Percentiles rank a stretch among this genome's conserved stretches.
Conservation (phyloP, 2,329 filamentous ascomycete genomes). For the Scytalidium sp. region DNA sequence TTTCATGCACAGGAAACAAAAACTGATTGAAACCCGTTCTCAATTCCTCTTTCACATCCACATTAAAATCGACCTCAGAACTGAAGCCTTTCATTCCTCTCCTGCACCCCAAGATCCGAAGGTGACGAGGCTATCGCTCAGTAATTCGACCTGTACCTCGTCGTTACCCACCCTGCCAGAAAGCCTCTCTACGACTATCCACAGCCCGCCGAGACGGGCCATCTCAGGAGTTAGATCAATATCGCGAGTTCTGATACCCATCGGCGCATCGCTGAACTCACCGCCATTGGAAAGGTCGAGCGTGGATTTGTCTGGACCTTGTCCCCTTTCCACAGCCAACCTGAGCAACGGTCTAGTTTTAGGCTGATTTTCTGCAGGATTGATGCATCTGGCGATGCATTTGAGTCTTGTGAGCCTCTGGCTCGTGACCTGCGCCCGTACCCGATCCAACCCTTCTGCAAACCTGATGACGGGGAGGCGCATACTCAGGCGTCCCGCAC, state of each 20-base stretch:
- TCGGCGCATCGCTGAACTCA: constrained; percentile 66
- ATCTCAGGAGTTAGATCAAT: constrained; percentile 70
- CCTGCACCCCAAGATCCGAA: constrained; percentile 30
- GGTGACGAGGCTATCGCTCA: constrained; percentile 31
- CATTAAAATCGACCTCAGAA: background rate
- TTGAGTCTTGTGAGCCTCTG: constrained; percentile 19
- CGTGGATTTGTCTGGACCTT: constrained; percentile 63
- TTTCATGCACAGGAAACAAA: constrained; percentile 4
- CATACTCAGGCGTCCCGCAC: constrained; percentile 69
- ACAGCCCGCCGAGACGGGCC: constrained; percentile 56
- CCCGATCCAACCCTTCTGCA: constrained; percentile 43
- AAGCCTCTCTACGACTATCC: constrained; percentile 80
- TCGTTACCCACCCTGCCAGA: constrained; percentile 45
- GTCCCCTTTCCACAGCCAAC: constrained; percentile 69
- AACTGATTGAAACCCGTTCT: constrained; percentile 1
- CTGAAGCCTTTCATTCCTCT: constrained; percentile 10
- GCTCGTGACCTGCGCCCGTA: constrained; percentile 31
- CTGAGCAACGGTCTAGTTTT: constrained; percentile 51
- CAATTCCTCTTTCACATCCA: background rate
- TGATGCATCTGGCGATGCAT: constrained; percentile 25
- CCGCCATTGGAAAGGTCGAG: constrained; percentile 69
- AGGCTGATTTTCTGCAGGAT: background rate
- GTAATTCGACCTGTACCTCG: constrained; percentile 50
- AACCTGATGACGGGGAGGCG: constrained; percentile 53
- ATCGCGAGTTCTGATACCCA: constrained; percentile 67